Percentiles rank a stretch among this genome's conserved stretches.
phyloP scores from a whole-genome alignment of 2,329 filamentous ascomycete genomes.

The Fusarium oligoseptatum region DNA sequence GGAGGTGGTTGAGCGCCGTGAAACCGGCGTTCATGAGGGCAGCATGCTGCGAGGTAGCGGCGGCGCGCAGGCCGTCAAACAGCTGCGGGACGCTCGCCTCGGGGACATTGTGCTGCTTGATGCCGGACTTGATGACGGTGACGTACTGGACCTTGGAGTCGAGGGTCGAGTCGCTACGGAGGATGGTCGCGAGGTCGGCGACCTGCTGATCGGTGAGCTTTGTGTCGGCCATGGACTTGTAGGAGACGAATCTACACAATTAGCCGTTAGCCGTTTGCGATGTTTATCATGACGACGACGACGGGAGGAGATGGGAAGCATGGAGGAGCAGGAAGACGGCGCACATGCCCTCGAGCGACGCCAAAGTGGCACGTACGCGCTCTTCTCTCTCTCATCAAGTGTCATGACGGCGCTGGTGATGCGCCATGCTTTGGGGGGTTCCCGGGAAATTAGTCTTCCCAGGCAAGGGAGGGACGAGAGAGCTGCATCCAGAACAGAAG shows the following conservation, averaged over 20 bases:
- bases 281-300: slow-evolving; percentile 13
- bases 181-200: slow-evolving; percentile 64
- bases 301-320: slow-evolving; percentile 10
- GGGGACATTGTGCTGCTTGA: slow-evolving; percentile 93
- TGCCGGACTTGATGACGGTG: slow-evolving; percentile 83
- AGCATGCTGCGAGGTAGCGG: slow-evolving; percentile 81
- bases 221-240: slow-evolving; percentile 62
- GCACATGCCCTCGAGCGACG: slow-evolving; percentile 16
- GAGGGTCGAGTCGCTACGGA: slow-evolving; percentile 73
- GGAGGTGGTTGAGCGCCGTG: slow-evolving; percentile 86
- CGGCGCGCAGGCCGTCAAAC: slow-evolving; percentile 84
- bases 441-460: not conserved
- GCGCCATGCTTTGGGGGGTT: slow-evolving; percentile 32
- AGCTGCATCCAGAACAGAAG: not conserved
- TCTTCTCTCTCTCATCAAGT: slow-evolving; percentile 25
- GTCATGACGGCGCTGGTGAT: slow-evolving; percentile 27
- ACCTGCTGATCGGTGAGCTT: slow-evolving; percentile 72
- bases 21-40: slow-evolving; percentile 86
- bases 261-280: slow-evolving; percentile 22
- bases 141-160: slow-evolving; percentile 80
- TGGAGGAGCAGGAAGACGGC: slow-evolving; percentile 15
- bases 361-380: slow-evolving; percentile 31
- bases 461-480: slow-evolving; percentile 8
- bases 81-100: slow-evolving; percentile 78
- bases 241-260: slow-evolving; percentile 36